phyloP scores from a whole-genome alignment of 805 yeast species.

The Lipomyces kockii region DNA sequence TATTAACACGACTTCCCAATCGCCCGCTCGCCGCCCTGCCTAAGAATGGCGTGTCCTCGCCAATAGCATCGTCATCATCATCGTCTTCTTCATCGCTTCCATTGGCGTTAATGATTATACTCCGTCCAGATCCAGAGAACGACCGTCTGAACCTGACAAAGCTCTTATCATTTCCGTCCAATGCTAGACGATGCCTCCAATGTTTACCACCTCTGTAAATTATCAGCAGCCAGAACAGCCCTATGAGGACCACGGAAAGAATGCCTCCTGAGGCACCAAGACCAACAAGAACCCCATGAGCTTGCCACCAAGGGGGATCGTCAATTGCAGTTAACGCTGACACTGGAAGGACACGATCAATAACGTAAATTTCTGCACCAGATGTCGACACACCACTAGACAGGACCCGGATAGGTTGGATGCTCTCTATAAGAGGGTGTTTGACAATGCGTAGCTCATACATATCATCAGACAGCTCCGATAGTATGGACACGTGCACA shows the following conservation, averaged over 20 bases:
- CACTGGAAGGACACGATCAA: conserved; percentile 29
- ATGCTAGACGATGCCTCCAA: conserved; percentile 5
- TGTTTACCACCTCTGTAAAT: conserved; percentile 23
- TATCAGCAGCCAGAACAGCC: conserved; percentile 22
- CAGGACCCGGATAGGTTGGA: conserved; percentile 22
- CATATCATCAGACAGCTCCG: neutral
- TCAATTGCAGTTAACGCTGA: neutral
- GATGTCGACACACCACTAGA: conserved; percentile 24
- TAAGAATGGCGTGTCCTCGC: conserved; percentile 22
- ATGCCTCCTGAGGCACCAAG: conserved; percentile 29
- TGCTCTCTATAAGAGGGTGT: neutral
- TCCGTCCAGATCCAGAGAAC: conserved; percentile 4
- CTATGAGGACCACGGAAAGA: conserved; percentile 10
- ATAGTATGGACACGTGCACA: conserved; percentile 8
- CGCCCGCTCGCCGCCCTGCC: conserved; percentile 19
- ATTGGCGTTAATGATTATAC: conserved; percentile 12
- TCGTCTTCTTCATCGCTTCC: conserved; percentile 18
- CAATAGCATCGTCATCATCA: conserved; percentile 13
- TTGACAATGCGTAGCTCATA: conserved; percentile 6
- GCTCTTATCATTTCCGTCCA: conserved; percentile 2
- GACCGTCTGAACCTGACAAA: conserved; percentile 14
- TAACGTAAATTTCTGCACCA: conserved; percentile 30
- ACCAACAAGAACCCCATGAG: conserved; percentile 26
- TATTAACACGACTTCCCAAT: conserved; percentile 24
- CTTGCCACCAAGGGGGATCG: conserved; percentile 22